Evolutionary conservation across 2,329 filamentous ascomycete genomes (phyloP).

Genomic region (Phaeoacremonium minimum): DNA sequence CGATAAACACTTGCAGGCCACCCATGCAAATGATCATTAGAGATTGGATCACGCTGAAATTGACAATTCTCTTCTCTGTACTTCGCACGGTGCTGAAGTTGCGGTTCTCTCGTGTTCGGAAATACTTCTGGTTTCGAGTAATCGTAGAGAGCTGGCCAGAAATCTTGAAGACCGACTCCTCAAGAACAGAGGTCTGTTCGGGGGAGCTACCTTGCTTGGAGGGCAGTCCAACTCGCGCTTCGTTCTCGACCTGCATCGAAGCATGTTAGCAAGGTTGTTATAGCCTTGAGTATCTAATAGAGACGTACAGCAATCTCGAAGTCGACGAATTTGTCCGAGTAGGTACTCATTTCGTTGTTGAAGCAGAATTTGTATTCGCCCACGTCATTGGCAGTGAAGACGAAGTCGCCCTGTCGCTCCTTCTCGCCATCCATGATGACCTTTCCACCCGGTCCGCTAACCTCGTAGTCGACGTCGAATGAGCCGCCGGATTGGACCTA

Average conservation of each 20-base stretch:
- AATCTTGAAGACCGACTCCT: slow-evolving; percentile 94
- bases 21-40: slow-evolving; percentile 93
- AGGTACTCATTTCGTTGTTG: slow-evolving; percentile 97
- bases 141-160: slow-evolving; percentile 91
- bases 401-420: slow-evolving; percentile 93
- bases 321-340: slow-evolving; percentile 95
- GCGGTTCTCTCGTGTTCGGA: slow-evolving; percentile 95
- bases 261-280: slow-evolving; percentile 9
- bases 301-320: slow-evolving; percentile 88
- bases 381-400: slow-evolving; percentile 83
- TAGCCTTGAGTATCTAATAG: slow-evolving; percentile 1
- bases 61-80: slow-evolving; percentile 93
- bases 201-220: slow-evolving; percentile 83
- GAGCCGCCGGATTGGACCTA: slow-evolving; percentile 97
- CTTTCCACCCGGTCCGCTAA: slow-evolving; percentile 76
- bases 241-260: slow-evolving; percentile 75
- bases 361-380: slow-evolving; percentile 98
- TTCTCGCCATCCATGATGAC: slow-evolving; percentile 82
- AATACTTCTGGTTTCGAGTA: slow-evolving; percentile 97
- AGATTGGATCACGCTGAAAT: slow-evolving; percentile 92
- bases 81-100: slow-evolving; percentile 98
- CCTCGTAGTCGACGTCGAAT: slow-evolving; percentile 93
- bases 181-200: slow-evolving; percentile 83
- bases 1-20: slow-evolving; percentile 91
- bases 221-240: slow-evolving; percentile 74